phyloP scores from a whole-genome alignment of 768 basidiomycete genomes.

The Russula griseocarnosa region DNA sequence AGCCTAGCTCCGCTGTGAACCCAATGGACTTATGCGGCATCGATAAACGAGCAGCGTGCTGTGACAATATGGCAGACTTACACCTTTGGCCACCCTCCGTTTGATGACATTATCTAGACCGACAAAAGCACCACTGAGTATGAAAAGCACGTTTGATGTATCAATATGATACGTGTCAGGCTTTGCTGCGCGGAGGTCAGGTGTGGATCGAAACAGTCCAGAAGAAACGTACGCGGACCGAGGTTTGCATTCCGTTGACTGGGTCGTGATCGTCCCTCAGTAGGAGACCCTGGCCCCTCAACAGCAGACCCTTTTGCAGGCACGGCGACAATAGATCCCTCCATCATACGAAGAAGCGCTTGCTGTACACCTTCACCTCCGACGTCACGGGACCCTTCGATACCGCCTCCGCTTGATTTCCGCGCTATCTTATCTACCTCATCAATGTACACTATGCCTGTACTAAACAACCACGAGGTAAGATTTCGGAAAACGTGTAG shows the following conservation, averaged over 20 bases:
- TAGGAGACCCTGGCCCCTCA: conserved; percentile 45
- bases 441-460: conserved; percentile 94
- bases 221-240: conserved; percentile 25
- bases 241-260: conserved; percentile 48
- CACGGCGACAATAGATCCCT: conserved; percentile 81
- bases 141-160: conserved; percentile 91
- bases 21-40: conserved; percentile 70
- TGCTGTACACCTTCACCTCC: conserved; percentile 97
- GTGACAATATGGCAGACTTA: conserved; percentile 39
- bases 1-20: conserved; percentile 57
- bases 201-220: neutral
- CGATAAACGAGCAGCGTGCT: conserved; percentile 2
- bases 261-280: conserved; percentile 46
- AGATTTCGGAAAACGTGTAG: conserved; percentile 1
- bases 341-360: conserved; percentile 87
- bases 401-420: conserved; percentile 48
- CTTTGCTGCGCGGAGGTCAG: conserved; percentile 40
- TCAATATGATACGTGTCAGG: conserved; percentile 74
- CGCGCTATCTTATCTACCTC: conserved; percentile 92
- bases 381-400: conserved; percentile 78
- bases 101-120: conserved; percentile 82
- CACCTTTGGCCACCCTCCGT: conserved; percentile 77
- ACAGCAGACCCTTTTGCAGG: conserved; percentile 61
- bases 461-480: conserved; percentile 42
- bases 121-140: conserved; percentile 92